Evolutionary conservation across 805 yeast genomes (phyloP), one percentile per base, ranked within the genome.

Genomic region (Candida ortonii): DNA sequence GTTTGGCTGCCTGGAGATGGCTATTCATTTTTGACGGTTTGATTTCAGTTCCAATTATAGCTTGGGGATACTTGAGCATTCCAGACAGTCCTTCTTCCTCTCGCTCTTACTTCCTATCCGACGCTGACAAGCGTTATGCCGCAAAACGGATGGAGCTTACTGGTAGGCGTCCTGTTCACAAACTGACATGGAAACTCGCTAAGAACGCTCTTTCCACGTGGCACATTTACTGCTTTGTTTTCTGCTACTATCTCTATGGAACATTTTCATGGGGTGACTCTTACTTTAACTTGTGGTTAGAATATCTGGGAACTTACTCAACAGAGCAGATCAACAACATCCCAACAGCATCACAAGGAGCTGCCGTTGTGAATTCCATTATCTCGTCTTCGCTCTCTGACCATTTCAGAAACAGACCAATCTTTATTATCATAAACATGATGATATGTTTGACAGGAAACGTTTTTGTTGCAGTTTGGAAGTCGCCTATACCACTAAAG

Each of bases 1-100:
- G 85, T 1, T 57, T 73, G 8, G 66, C 68, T 7, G 78, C 84
- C 8, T 81, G 87, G 87, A 66, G 78, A 62, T 81, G 86, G 87
- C 73, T 77, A 49, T 81, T 77, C 48, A 73, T 81, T 28, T 67
- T 81, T 41, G 84, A 80, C 53, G 80, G 80, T 8, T 50, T 75
- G 33, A 68, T 81, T 30, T 73, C 82, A 5, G 48, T 80, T 17
- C 74, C 67, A 3, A 70, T 81, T 25, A 84, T 80, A 3, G 7
- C 80, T 4, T 76, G 70, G 45, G 83, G 84, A 1, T 64, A 73
- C 22, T 32, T 79, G 3, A 69, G 69, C 34, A 78, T 78, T 53
- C 84, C 84, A 9, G 83, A 77, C 69, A 60, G 67, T 15, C 57
- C 59, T 22, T 16, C 36, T 6, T 22, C 49, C 7, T 41, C 44